Evolutionary conservation across 1,284 basidiomycete species (phyloP), one percentile per base, ranked within the genome.

Genomic region (Takashimella koratensis): DNA sequence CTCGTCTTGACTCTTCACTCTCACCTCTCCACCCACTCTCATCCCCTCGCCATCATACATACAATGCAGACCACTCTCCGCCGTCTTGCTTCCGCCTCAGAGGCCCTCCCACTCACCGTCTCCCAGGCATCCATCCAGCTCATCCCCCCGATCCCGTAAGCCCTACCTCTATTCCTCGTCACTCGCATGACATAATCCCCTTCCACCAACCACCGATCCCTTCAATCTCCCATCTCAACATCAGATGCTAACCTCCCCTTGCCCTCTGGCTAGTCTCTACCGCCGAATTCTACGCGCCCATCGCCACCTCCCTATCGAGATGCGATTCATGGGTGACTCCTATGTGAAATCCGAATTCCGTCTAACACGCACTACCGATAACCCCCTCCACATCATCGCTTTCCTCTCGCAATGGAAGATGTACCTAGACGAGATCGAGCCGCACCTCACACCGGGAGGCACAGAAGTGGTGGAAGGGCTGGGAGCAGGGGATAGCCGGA

Each of bases 351-450:
- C 86, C 60, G 92, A 97, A 73, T 96, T 95, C 71, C 84, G 86
- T 20, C 79, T 86, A 47, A 92, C 94, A 58, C 82, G 78, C 61
- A 77, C 81, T n/a, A 83, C 85, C 11, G 85, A 85, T 27, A 95
- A 96, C 75, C 88, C 90, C 2, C 80, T 87, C 4, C 85, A 95
- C 71, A 84, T 95, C 59, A 92, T 96, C 70, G 91, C 90, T 2
- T 97, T 97, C 70, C 79, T 96, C 16, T 86, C 86, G 3, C 88
- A 95, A 66, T 96, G 93, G 93, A 95, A 94, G 73, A 70, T 83
- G 55, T 97, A 96, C 72, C 80, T 96, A 51, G 89, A 94, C 65
- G 77, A 83, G 60, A 69, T 93, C 19, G 69, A 75, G 52, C 39
- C 53, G 16, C 45, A 43, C 26, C 26, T 57, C 27, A 41, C 30